phyloP scores from a whole-genome alignment of 192 early-diverging fungal genomes.

The Linnemannia exigua region DNA sequence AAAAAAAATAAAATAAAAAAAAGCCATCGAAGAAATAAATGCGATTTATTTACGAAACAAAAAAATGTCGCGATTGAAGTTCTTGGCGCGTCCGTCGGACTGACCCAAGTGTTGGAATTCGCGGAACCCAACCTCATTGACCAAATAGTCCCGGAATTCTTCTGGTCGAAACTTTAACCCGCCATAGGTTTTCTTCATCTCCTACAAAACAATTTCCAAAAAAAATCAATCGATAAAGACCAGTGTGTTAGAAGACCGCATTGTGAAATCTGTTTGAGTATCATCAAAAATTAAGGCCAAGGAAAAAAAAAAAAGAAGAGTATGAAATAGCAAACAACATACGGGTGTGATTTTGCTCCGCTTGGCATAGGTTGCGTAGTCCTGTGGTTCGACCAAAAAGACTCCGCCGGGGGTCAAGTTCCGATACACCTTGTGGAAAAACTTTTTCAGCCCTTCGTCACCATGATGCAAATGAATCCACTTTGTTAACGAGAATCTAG shows the following conservation, averaged over 20 bases:
- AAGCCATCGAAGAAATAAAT: not conserved
- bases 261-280: too few relatives aligned
- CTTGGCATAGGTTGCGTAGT: constrained; percentile 66
- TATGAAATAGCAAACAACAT: constrained; percentile 21
- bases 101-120: constrained; percentile 35
- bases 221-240: too few relatives aligned
- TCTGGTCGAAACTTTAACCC: constrained; percentile 59
- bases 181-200: constrained; percentile 47
- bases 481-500: constrained; percentile 77
- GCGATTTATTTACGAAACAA: constrained; percentile 37
- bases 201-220: constrained; percentile 18
- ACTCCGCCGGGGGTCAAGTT: constrained; percentile 69
- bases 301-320: not conserved
- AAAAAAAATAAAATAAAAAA: not conserved
- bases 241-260: too few relatives aligned
- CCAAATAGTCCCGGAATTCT: constrained; percentile 58
- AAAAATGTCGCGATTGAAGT: constrained; percentile 44
- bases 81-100: constrained; percentile 29
- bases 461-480: constrained; percentile 87
- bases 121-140: constrained; percentile 57
- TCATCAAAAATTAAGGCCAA: not conserved
- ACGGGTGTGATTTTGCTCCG: constrained; percentile 59
- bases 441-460: constrained; percentile 74
- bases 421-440: constrained; percentile 76
- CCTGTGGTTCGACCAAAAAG: constrained; percentile 83